A percentile compares a stretch with the other conserved stretches of the same genome.
These are phyloP conservation scores for Globisporangium iwayamae DNA, from an alignment of 352 stramenopile genomes.

Conservation along the genomic window DNA sequence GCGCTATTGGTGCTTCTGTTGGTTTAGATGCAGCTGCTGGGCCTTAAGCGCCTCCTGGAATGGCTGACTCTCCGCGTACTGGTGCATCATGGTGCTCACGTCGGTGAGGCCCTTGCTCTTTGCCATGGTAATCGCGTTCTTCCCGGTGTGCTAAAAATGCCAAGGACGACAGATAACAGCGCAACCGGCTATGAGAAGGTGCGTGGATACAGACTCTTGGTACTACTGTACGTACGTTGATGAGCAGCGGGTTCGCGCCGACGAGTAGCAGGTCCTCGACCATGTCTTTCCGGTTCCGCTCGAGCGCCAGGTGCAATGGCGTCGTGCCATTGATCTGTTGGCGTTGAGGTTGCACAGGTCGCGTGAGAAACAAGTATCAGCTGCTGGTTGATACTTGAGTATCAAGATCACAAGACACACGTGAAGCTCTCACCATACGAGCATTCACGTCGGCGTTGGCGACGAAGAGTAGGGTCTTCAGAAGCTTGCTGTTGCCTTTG, in stretches of 20 bases:
- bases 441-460: conserved; percentile 36
- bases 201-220: too few relatives aligned
- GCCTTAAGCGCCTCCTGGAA: conserved; percentile 22
- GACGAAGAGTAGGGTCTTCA: conserved; percentile 50
- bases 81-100: conserved; percentile 29
- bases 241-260: conserved; percentile 51
- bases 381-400: background rate
- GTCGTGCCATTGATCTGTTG: conserved; percentile 58
- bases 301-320: conserved; percentile 49
- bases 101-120: conserved; percentile 18
- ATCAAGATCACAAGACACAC: background rate
- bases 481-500: conserved; percentile 51
- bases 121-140: conserved; percentile 47
- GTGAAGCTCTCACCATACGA: conserved; percentile 28
- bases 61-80: conserved; percentile 28
- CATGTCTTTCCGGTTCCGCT: conserved; percentile 47
- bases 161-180: background rate
- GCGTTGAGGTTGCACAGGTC: too few relatives aligned
- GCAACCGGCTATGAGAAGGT: background rate
- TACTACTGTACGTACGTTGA: conserved; percentile 33
- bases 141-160: conserved; percentile 37
- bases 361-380: background rate
- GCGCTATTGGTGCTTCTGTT: background rate
- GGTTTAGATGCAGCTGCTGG: conserved; percentile 1
- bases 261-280: conserved; percentile 54